Base-by-base conservation (phyloP, 306 rosid species). In the Mimosa pudica region DNA sequence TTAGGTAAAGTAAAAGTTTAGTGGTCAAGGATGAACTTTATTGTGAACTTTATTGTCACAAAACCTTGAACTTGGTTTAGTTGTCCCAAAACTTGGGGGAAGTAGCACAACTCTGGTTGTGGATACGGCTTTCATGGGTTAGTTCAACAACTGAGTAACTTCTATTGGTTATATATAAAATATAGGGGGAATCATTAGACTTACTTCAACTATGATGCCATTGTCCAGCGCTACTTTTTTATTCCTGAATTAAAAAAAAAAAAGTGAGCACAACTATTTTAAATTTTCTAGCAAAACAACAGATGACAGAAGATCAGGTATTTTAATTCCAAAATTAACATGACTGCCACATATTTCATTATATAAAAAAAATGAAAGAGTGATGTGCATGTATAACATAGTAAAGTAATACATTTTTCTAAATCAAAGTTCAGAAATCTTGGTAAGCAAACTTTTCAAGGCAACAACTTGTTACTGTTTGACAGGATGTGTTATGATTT, bases 151-250 rank as follows among this genome's bases (percentile, higher is more conserved):
- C 12, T 14, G 60, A 47, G 45, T 47, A 73, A 49, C 6, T 62
- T 66, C 65, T 51, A 41, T 67, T 60, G 51, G 64, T 33, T 70
- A 58, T 32, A 35, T 80, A 71, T 44, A 32, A 70, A 66, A 79
- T 2, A 57, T 30, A 75, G 72, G 14, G 80, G 78, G 72, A 57
- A 41, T 18, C 36, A 78, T 52, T 47, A 35, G 82, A 82, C 97
- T 89, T 87, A 92, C 98, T 87, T 94, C 96, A 63, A 94, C 51
- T 18, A 84, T 81, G 78, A 85, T 74, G 86, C 97, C 98, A 61
- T 87, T 91, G 81, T 89, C 85, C 88, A 92, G 88, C 65, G 86
- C 82, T 2, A 87, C 97, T 80, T 87, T 87, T 80, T 87, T 92
- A 60, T 91, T 91, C 95, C 97, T 92, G 83, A 71, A 84, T 76